Base-by-base conservation (phyloP, 1,139 yeast genomes). In the Candida tetrigidarum region DNA sequence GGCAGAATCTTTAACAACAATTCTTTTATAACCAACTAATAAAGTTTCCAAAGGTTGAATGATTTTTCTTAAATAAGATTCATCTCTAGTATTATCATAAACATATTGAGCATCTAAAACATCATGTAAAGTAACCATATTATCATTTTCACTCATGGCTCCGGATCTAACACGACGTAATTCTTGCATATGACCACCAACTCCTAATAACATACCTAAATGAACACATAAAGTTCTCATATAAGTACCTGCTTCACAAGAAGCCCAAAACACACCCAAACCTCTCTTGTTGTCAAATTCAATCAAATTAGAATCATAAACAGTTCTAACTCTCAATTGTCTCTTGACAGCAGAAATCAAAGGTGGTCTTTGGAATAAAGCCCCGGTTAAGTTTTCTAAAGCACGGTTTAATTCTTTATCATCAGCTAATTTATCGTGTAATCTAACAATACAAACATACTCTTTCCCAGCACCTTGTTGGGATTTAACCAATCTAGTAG, bases 401-500 rank as follows among this genome's bases (percentile, higher is more conserved):
- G 90, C 77, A 63, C 96, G 86, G 45, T 85, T 91, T 71, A 93
- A 78, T 54, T 90, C 97, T 70, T 91, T 90, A 62, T 88, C 93
- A 56, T 91, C 97, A 56, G 87, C 83, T 55, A 93, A 78, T 55
- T 92, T 91, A 54, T 92, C 98, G 68, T 93, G 99, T 60, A 93
- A 80, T 76, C 98, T 84, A 49, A 89, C 96, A 59, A 93, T 91
- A 78, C 99, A 93, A 49, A 93, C 99, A 74, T 93, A 93, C 82
- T 93, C 99, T 71, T 93, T 93, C 80, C 99, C 99, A 43, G 99
- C 99, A 74, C 99, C 98, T 73, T 93, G 99, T 75, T 93, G 99
- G 48, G 97, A 89, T 74, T 93, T 93, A 57, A 93, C 99, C 65
- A 93, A 80, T 74, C 99, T 86, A 48, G 99, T 93, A 50, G 99